Evolutionary conservation across 192 early-diverging fungal genomes (phyloP).

Genomic region (Spizellomyces sp.): DNA sequence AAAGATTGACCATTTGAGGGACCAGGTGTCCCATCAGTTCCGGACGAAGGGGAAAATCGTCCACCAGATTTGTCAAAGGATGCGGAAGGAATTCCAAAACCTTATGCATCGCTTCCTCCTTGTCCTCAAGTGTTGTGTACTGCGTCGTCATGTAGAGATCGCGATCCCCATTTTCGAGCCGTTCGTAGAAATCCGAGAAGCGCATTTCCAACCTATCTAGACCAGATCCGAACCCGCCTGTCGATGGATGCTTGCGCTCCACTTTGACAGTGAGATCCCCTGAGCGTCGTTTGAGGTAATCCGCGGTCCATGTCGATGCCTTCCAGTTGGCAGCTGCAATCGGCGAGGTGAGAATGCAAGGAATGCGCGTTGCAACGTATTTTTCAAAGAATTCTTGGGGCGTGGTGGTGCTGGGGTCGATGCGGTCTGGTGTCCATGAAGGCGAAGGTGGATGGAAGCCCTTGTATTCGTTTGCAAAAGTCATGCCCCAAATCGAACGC

Average conservation of each 20-base stretch:
- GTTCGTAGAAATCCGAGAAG: conserved; percentile 40
- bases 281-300: conserved; percentile 31
- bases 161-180: conserved; percentile 26
- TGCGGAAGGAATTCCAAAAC: conserved; percentile 20
- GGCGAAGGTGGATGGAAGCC: conserved; percentile 48
- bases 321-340: conserved; percentile 9
- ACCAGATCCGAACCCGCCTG: conserved; percentile 38
- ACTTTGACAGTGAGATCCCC: conserved; percentile 41
- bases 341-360: conserved; percentile 38
- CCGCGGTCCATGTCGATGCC: not conserved
- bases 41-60: conserved; percentile 23
- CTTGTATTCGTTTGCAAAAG: conserved; percentile 34
- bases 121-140: conserved; percentile 27
- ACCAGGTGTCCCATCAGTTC: conserved; percentile 32
- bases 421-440: conserved; percentile 36
- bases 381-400: conserved; percentile 42
- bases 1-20: conserved; percentile 51
- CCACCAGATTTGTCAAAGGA: conserved; percentile 31
- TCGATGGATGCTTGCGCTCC: conserved; percentile 30
- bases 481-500: not conserved
- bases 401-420: conserved; percentile 24
- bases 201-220: conserved; percentile 21
- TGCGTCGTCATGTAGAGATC: conserved; percentile 51
- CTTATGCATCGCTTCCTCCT: conserved; percentile 8
- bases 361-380: conserved; percentile 51